These are phyloP conservation scores for Aaosphaeria pasadenensis DNA, from an alignment of 2,329 filamentous ascomycete species.

Conservation along the genomic window DNA sequence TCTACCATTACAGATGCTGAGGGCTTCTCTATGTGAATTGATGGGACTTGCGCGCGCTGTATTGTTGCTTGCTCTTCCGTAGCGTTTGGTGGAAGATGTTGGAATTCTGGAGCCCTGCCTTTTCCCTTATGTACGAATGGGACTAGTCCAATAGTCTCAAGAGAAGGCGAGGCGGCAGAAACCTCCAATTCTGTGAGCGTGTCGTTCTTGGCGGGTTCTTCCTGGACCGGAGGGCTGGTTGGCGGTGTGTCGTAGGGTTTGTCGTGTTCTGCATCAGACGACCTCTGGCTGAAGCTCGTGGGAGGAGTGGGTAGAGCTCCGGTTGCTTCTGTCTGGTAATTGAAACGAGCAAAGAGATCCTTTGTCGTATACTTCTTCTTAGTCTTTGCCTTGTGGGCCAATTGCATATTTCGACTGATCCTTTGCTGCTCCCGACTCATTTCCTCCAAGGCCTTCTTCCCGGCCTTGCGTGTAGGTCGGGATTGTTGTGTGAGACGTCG, in stretches of 20 bases:
- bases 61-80: slow-evolving; percentile 10
- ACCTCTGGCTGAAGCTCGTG: slow-evolving; percentile 47
- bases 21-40: slow-evolving; percentile 1
- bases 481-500: slow-evolving; percentile 61
- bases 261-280: slow-evolving; percentile 60
- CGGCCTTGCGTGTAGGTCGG: slow-evolving; percentile 76
- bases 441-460: slow-evolving; percentile 91
- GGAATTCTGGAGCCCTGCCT: slow-evolving; percentile 50
- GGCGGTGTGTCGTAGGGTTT: slow-evolving; percentile 40
- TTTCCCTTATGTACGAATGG: slow-evolving; percentile 52
- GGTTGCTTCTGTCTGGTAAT: slow-evolving; percentile 50
- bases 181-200: not conserved
- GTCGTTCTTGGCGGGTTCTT: slow-evolving; percentile 4
- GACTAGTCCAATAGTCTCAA: slow-evolving; percentile 31
- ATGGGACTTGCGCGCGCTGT: not conserved
- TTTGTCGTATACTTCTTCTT: slow-evolving; percentile 87
- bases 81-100: slow-evolving; percentile 29
- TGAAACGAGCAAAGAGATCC: slow-evolving; percentile 80
- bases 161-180: slow-evolving; percentile 2
- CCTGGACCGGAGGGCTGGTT: slow-evolving; percentile 40
- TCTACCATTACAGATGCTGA: slow-evolving; percentile 20
- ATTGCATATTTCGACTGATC: slow-evolving; percentile 83
- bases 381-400: slow-evolving; percentile 80
- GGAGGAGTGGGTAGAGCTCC: slow-evolving; percentile 21
- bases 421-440: slow-evolving; percentile 95